Conservation (phyloP, 345 rosid species). For the Aethionema arabicum region DNA sequence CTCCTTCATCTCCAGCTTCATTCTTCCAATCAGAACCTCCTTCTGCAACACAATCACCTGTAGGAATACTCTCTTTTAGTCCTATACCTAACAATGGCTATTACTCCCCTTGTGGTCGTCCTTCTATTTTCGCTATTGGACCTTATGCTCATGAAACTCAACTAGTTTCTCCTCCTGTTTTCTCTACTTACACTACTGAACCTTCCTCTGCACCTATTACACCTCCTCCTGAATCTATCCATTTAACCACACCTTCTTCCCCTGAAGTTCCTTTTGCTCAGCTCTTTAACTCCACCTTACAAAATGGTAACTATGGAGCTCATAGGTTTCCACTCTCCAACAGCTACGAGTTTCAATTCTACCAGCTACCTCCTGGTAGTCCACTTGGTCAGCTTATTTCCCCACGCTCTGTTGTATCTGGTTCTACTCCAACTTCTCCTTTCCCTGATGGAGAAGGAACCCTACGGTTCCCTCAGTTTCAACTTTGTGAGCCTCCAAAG, state of each 20-base stretch:
- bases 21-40: constrained; percentile 92
- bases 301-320: constrained; percentile 38
- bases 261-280: constrained; percentile 98
- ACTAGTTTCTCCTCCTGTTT: constrained; percentile 90
- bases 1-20: constrained; percentile 97
- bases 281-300: constrained; percentile 51
- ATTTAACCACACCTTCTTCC: constrained; percentile 83
- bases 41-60: constrained; percentile 82
- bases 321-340: constrained; percentile 50
- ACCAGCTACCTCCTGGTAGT: constrained; percentile 91
- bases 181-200: constrained; percentile 89
- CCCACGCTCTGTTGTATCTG: constrained; percentile 85
- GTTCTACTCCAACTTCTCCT: constrained; percentile 91
- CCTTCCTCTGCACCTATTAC: constrained; percentile 98
- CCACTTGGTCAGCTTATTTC: constrained; percentile 90
- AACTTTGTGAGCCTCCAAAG: constrained; percentile 58
- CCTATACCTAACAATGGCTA: constrained; percentile 58
- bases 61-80: constrained; percentile 56
- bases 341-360: constrained; percentile 69
- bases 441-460: constrained; percentile 67
- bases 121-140: constrained; percentile 88
- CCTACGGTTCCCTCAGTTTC: constrained; percentile 57
- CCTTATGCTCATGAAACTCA: constrained; percentile 95
- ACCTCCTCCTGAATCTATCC: constrained; percentile 78
- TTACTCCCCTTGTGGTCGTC: constrained; percentile 66